Base-by-base conservation (phyloP, 164 flowering plant species). In the Warburgia ugandensis region DNA sequence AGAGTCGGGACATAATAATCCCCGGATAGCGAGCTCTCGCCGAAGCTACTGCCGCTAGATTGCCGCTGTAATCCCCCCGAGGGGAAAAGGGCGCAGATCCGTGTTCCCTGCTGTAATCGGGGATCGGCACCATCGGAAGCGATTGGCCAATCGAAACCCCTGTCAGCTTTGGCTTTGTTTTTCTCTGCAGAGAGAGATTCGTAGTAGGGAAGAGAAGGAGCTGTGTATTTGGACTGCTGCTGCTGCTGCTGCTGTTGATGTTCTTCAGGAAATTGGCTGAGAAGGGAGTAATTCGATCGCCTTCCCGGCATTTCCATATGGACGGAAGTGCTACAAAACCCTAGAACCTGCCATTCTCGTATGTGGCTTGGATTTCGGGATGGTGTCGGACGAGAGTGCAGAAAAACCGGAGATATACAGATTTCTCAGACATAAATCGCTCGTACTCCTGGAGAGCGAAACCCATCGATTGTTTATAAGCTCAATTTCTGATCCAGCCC, bases 31-130 rank as follows among this genome's bases (percentile, higher is more conserved):
- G 83, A 74, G 69, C 90, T 79, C 68, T 76, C 85, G 1, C 78
- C 81, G 47, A 75, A 79, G 58, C 94, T 84, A 56, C 96, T 87
- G 36, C 90, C 96, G 50, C 94, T 87, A 6, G 94, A 84, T 60
- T 84, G 82, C 70, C 84, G 56, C 69, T 80, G 94, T 56, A 80
- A 48, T 28, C 84, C 86, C 56, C 67, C 52, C 55, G 84, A 52
- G 6, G 54, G 72, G 41, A 59, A 1, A 45, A 54, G 62, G 43
- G 53, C 29, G 23, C 79, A 78, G 58, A 64, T 62, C 69, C 81
- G 72, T 37, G 54, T 62, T 2, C 59, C 59, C 46, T n/a, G n/a
- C n/a, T n/a, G n/a, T n/a, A n/a, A n/a, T n/a, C 56, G 72, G 55
- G 47, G 67, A 16, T 57, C 50, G 11, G 40, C 26, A 16, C 22